Evolutionary conservation across 2,329 filamentous ascomycete species (phyloP).

Genomic region (Conoideocrella luteorostrata): DNA sequence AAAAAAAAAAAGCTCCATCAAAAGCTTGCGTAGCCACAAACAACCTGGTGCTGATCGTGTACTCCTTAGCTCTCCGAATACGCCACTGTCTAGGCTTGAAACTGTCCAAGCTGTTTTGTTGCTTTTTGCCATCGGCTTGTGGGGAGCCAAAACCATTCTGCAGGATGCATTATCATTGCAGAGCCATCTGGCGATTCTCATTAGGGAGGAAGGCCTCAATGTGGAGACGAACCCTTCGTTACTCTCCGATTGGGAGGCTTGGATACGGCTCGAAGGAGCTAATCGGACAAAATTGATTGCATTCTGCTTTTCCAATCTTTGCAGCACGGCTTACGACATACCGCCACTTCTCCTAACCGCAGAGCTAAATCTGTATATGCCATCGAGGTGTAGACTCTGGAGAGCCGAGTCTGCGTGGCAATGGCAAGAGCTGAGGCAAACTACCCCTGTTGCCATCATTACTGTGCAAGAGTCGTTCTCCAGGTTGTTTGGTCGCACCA

Average conservation of each 20-base stretch:
- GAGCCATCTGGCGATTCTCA: slow-evolving; percentile 49
- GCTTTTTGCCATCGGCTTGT: slow-evolving; percentile 53
- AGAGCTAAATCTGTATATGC: slow-evolving; percentile 50
- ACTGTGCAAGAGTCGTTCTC: slow-evolving; percentile 52
- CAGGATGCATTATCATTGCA: slow-evolving; percentile 55
- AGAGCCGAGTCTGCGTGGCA: slow-evolving; percentile 51
- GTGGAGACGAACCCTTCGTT: slow-evolving; percentile 40
- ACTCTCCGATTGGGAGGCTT: slow-evolving; percentile 50
- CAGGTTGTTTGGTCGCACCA: slow-evolving; percentile 45
- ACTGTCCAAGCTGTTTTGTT: slow-evolving; percentile 59
- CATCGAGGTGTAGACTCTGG: slow-evolving; percentile 51
- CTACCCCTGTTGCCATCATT: slow-evolving; percentile 43
- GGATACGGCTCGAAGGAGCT: slow-evolving; percentile 50
- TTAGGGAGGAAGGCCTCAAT: slow-evolving; percentile 51
- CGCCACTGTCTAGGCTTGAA: slow-evolving; percentile 53
- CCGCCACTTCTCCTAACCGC: slow-evolving; percentile 52
- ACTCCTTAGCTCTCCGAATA: slow-evolving; percentile 50
- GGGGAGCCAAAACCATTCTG: slow-evolving; percentile 54
- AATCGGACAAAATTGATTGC: slow-evolving; percentile 54
- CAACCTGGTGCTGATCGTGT: too few relatives aligned
- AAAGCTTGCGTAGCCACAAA: too few relatives aligned
- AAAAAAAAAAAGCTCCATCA: too few relatives aligned
- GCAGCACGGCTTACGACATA: slow-evolving; percentile 56
- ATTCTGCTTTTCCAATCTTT: slow-evolving; percentile 58
- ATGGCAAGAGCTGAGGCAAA: slow-evolving; percentile 52